phyloP scores from a whole-genome alignment of 106 monocot genomes.

The Iris macrosiphon region DNA sequence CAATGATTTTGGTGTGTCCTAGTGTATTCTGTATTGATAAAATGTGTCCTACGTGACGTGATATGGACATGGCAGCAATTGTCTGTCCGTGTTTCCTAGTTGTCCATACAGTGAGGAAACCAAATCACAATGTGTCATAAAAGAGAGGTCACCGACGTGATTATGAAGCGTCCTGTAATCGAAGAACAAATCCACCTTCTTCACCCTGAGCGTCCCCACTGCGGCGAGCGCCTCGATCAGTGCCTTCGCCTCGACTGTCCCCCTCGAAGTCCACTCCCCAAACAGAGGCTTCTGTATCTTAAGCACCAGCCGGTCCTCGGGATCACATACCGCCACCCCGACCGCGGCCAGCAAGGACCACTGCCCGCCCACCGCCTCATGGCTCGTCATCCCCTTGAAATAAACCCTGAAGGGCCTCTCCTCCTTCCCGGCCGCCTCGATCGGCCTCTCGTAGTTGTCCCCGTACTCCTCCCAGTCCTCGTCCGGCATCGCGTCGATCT shows the following conservation, averaged over 20 bases:
- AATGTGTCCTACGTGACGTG: too few relatives aligned
- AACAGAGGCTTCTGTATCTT: constrained; percentile 60
- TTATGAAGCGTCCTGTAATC: constrained; percentile 44
- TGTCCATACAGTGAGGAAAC: not conserved
- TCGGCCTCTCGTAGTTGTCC: constrained; percentile 57
- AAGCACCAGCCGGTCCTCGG: constrained; percentile 35
- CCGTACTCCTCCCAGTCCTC: constrained; percentile 65
- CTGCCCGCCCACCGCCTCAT: constrained; percentile 13
- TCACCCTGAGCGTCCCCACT: constrained; percentile 36
- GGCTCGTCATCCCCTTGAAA: constrained; percentile 44
- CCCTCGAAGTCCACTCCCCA: constrained; percentile 4
- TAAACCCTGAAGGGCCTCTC: constrained; percentile 35
- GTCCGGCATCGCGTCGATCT: constrained; percentile 39
- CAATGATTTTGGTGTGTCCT: too few relatives aligned
- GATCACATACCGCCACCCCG: constrained; percentile 59
- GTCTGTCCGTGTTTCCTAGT: too few relatives aligned
- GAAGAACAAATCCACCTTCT: constrained; percentile 38
- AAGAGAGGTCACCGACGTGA: constrained; percentile 44
- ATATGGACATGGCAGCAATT: too few relatives aligned
- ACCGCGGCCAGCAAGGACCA: constrained; percentile 24
- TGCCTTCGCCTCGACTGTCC: constrained; percentile 51
- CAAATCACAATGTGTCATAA: not conserved
- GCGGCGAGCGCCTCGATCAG: constrained; percentile 68
- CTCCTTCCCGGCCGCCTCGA: constrained; percentile 26
- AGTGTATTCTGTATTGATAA: too few relatives aligned